These are phyloP conservation scores for Epithele typhae DNA, from an alignment of 768 basidiomycete genomes.

Conservation along the genomic window DNA sequence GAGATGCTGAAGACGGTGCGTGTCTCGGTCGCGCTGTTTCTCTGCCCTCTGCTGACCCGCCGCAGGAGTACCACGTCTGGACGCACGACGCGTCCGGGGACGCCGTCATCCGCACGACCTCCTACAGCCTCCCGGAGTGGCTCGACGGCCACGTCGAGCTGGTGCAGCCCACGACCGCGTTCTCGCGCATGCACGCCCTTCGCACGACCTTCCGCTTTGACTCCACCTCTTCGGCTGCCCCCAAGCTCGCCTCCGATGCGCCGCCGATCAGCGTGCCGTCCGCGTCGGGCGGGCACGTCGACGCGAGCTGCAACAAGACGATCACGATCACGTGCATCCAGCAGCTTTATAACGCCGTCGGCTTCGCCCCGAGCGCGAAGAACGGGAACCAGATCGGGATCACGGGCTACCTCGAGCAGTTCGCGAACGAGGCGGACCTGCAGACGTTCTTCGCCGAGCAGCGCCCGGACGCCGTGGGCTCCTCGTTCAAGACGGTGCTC, in stretches of 20 bases:
- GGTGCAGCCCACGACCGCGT: conserved; percentile 71
- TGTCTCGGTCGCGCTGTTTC: too few species aligned
- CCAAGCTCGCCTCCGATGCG: conserved; percentile 1
- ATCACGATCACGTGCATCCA: conserved; percentile 31
- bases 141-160: conserved; percentile 61
- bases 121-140: conserved; percentile 59
- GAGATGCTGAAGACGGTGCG: conserved; percentile 65
- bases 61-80: conserved; percentile 61
- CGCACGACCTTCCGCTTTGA: conserved; percentile 33
- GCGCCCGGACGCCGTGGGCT: conserved; percentile 28
- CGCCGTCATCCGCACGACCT: conserved; percentile 57
- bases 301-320: conserved; percentile 27
- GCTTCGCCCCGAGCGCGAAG: conserved; percentile 22
- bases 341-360: conserved; percentile 30
- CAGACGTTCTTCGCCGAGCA: conserved; percentile 29
- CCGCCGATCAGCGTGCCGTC: conserved; percentile 27
- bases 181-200: conserved; percentile 43
- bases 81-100: conserved; percentile 50
- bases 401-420: conserved; percentile 33
- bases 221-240: conserved; percentile 1
- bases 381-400: conserved; percentile 29
- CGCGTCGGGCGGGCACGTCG: conserved; percentile 25
- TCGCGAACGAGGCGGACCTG: conserved; percentile 28
- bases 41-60: not conserved
- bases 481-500: conserved; percentile 49